Evolutionary conservation across 2,329 filamentous ascomycete genomes (phyloP), one percentile per base, ranked within the genome.

Genomic region (Alternaria incomplexa): DNA sequence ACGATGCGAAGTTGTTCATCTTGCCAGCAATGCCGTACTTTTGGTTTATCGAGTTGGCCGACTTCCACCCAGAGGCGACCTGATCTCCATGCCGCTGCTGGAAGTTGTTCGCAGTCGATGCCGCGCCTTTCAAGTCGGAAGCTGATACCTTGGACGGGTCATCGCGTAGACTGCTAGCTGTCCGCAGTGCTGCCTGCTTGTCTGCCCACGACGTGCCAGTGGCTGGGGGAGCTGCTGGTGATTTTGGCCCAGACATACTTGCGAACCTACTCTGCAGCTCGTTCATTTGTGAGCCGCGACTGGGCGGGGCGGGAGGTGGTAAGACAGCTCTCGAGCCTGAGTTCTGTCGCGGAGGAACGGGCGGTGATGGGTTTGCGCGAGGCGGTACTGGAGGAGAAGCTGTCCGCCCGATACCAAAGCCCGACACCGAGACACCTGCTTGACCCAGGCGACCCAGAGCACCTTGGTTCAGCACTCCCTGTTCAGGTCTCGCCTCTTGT

Each of bases 401-500:
- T 60, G 68, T 80, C 50, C 74, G 77, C 4, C 88, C 89, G 64
- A 97, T 96, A 6, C 91, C 91, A 5, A 97, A 83, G 0, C 87
- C 91, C 0, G 93, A 90, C 0, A 97, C 92, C 0, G 90, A 91
- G 6, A 97, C 85, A 1, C 93, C 93, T 1, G 92, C 90, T 40
- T 88, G 86, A 11, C 89, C 88, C 9, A 97, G 84, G 45, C 92
- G 86, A 61, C 82, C 85, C 58, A 90, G 77, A 6, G 93, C 90
- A 6, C 84, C 87, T 69, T 87, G 84, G 57, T 89, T 88, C 46
- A 89, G 69, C 51, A 81, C 75, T 13, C 78, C 78, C 43, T 79
- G 75, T 68, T 74, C 56, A 71, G 79, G 53, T 61, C 77, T 62
- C 60, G 56, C 66, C 52, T 67, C 44, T 26, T 67, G 70, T 69